A percentile compares a stretch with the other conserved stretches of the same genome.
phyloP scores from a whole-genome alignment of 2,329 filamentous ascomycete species.

The Thielaviopsis euricoi region DNA sequence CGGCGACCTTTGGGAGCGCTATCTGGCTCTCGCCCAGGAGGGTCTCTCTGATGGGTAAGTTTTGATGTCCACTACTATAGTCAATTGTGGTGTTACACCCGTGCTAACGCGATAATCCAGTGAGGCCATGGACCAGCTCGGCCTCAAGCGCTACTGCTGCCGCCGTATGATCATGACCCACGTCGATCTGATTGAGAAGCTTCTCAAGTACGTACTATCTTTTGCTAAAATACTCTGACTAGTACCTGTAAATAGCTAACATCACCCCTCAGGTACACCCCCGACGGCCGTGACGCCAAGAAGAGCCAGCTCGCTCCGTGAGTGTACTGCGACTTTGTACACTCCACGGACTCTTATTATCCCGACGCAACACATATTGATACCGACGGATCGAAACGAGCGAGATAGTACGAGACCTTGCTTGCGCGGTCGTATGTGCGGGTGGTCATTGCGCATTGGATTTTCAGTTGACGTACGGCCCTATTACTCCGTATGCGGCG shows the following conservation, averaged over 20 bases:
- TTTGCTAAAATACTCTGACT: background rate
- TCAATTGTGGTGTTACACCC: background rate
- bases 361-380: background rate
- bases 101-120: constrained; percentile 31
- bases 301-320: constrained; percentile 29
- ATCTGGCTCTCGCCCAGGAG: constrained; percentile 74
- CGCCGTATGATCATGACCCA: constrained; percentile 99
- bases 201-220: constrained; percentile 57
- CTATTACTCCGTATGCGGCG: background rate
- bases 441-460: no score
- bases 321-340: background rate
- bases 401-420: background rate
- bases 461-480: background rate
- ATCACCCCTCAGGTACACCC: constrained; percentile 33
- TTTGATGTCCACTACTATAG: background rate
- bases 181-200: constrained; percentile 96
- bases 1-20: constrained; percentile 93
- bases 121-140: constrained; percentile 89
- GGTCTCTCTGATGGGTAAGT: constrained; percentile 57
- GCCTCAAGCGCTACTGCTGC: constrained; percentile 93
- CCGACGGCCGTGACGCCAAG: constrained; percentile 46
- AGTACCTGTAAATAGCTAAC: constrained; percentile 1
- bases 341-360: background rate
- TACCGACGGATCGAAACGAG: background rate
- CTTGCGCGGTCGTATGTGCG: background rate